phyloP scores from a whole-genome alignment of 768 basidiomycete species.

The Gloeopeniophorella convolvens region DNA sequence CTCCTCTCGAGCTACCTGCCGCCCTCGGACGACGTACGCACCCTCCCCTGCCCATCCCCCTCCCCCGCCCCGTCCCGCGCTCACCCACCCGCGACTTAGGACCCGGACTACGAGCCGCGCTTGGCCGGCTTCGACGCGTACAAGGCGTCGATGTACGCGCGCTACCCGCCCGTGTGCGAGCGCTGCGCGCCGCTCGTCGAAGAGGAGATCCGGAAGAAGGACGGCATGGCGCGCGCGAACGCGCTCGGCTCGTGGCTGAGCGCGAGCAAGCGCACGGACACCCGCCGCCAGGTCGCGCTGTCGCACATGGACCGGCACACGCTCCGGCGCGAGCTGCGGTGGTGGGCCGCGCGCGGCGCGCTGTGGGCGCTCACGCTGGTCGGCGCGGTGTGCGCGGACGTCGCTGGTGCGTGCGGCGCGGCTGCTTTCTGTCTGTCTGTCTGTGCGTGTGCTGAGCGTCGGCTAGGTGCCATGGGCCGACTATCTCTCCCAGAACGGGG shows the following conservation, averaged over 20 bases:
- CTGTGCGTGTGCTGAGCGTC: neutral
- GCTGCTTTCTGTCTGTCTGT: neutral
- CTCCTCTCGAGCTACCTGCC: constrained; percentile 88
- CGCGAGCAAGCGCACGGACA: constrained; percentile 58
- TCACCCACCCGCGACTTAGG: constrained; percentile 36
- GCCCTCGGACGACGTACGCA: constrained; percentile 55
- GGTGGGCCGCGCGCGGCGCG: constrained; percentile 65
- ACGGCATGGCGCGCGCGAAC: constrained; percentile 73
- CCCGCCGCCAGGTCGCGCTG: constrained; percentile 42
- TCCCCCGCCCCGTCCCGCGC: neutral
- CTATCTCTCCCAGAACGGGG: neutral
- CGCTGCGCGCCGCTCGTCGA: constrained; percentile 74
- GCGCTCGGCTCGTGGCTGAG: constrained; percentile 69
- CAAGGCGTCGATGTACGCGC: constrained; percentile 61
- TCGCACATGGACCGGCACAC: constrained; percentile 37
- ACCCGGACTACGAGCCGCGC: constrained; percentile 61
- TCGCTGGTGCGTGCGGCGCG: constrained; percentile 40
- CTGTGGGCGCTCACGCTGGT: constrained; percentile 54
- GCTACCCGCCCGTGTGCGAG: constrained; percentile 85
- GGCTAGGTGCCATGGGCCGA: constrained; percentile 7
- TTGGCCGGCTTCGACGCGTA: constrained; percentile 65
- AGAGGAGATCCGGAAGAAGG: constrained; percentile 69
- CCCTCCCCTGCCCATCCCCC: neutral
- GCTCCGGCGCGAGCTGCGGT: constrained; percentile 42
- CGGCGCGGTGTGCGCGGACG: constrained; percentile 36